Conservation (phyloP, 331 rosid species). For the Pyrus hybrid region DNA sequence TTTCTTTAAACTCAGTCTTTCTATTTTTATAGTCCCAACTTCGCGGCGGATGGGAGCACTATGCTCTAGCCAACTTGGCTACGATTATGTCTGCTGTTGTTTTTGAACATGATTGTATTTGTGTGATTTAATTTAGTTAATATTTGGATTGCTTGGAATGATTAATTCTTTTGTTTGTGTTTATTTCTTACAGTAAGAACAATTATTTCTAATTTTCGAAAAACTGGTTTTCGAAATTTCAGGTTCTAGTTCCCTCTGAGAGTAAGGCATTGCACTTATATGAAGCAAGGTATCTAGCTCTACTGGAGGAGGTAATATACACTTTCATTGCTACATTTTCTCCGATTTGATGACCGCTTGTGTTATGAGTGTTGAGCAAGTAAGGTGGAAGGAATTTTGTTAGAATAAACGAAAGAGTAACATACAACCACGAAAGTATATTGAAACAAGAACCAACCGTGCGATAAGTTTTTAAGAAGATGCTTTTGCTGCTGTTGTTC, state of each 20-base stretch:
- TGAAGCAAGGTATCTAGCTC: slow-evolving; percentile 44
- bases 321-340: background rate
- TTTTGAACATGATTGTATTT: background rate
- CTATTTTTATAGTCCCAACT: too few species aligned
- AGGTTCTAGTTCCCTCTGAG: slow-evolving; percentile 49
- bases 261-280: slow-evolving; percentile 33
- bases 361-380: background rate
- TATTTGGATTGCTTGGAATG: background rate
- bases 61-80: background rate
- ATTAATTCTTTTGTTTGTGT: background rate
- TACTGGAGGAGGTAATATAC: slow-evolving; percentile 32
- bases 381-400: background rate
- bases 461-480: too few species aligned
- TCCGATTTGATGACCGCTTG: background rate
- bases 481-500: too few species aligned
- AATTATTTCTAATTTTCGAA: background rate
- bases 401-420: background rate
- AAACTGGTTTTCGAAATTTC: background rate
- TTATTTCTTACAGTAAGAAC: background rate
- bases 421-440: background rate
- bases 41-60: too few species aligned
- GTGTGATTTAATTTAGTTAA: background rate
- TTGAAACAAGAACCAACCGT: background rate
- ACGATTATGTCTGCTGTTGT: background rate
- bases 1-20: background rate